These are phyloP conservation scores for Aspergillus conjunctus DNA, from an alignment of 495 filamentous ascomycete species.

Conservation along the genomic window DNA sequence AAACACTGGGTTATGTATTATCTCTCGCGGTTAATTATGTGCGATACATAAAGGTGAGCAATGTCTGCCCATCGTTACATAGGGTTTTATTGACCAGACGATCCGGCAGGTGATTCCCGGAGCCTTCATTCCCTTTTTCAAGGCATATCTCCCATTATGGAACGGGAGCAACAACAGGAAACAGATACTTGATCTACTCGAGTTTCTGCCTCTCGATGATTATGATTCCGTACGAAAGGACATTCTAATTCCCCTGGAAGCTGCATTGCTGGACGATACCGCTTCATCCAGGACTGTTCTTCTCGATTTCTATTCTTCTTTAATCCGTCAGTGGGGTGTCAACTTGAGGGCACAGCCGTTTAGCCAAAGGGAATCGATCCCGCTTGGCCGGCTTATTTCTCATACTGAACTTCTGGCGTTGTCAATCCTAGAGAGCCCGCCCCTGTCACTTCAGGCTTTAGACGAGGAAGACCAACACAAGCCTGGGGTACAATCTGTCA, in stretches of 20 bases:
- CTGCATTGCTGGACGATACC: conserved; percentile 53
- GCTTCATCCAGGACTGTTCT: conserved; percentile 54
- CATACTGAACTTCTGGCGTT: conserved; percentile 66
- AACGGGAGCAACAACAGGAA: conserved; percentile 62
- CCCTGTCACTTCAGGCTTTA: conserved; percentile 23
- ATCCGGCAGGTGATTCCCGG: conserved; percentile 59
- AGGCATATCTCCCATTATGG: conserved; percentile 65
- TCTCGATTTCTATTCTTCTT: conserved; percentile 68
- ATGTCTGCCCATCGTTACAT: not conserved
- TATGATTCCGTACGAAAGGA: conserved; percentile 53
- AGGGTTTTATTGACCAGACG: conserved; percentile 19
- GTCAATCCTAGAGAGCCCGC: conserved; percentile 58
- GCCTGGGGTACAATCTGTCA: conserved; percentile 45
- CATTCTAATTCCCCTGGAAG: conserved; percentile 61
- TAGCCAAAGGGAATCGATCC: conserved; percentile 32
- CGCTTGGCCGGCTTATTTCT: conserved; percentile 50
- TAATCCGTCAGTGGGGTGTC: conserved; percentile 71
- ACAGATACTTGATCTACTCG: conserved; percentile 65
- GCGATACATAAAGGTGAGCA: conserved; percentile 62
- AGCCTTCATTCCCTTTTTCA: conserved; percentile 63
- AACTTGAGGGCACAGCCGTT: conserved; percentile 35
- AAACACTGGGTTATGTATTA: conserved; percentile 53
- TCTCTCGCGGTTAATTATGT: conserved; percentile 61
- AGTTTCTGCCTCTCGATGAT: conserved; percentile 60
- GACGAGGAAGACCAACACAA: conserved; percentile 20